These are phyloP conservation scores for Endotrypanum monterogeii DNA, from an alignment of 208 protist species.

Conservation along the genomic window DNA sequence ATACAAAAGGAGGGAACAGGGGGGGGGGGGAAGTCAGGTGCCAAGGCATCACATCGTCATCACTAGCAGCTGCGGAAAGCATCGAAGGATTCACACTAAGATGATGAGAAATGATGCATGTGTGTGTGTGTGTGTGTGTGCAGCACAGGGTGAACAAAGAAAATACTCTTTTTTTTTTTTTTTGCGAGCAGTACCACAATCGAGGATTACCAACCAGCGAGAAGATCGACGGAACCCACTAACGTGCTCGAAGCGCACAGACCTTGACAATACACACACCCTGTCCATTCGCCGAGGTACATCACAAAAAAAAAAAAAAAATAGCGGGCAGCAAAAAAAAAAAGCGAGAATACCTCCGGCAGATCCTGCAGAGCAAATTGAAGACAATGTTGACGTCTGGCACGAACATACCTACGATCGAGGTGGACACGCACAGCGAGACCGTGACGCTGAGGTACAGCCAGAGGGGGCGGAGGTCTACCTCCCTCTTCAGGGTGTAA, in stretches of 20 bases:
- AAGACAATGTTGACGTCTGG: constrained; percentile 73
- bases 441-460: constrained; percentile 38
- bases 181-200: too few species aligned
- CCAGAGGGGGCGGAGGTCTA: constrained; percentile 39
- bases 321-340: constrained; percentile 69
- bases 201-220: too few species aligned
- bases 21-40: too few species aligned
- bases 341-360: constrained; percentile 62
- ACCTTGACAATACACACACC: constrained; percentile 33
- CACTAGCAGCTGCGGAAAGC: too few species aligned
- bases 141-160: too few species aligned
- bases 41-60: too few species aligned
- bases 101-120: too few species aligned
- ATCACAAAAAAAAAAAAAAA: constrained; percentile 59
- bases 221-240: too few species aligned
- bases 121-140: too few species aligned
- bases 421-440: constrained; percentile 26
- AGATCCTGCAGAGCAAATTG: constrained; percentile 61
- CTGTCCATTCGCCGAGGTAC: constrained; percentile 52
- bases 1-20: not conserved
- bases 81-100: too few species aligned
- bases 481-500: constrained; percentile 31
- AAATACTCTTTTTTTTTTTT: too few species aligned
- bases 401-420: constrained; percentile 61
- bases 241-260: too few species aligned